phyloP scores from a whole-genome alignment of 768 basidiomycete species.

The Auriscalpium orientale region DNA sequence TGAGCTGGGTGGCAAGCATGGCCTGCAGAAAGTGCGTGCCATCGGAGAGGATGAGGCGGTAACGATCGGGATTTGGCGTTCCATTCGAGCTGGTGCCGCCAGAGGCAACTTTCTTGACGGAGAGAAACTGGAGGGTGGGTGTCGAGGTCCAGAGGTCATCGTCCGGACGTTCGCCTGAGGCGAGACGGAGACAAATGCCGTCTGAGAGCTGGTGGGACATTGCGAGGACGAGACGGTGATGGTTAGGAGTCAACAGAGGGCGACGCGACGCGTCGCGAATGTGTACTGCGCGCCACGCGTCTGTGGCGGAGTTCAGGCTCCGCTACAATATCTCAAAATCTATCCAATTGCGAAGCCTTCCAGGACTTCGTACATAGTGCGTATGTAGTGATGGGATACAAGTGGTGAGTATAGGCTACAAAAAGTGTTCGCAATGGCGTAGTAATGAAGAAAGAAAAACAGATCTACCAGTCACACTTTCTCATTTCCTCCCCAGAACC shows the following conservation, averaged over 20 bases:
- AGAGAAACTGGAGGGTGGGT: slow-evolving; percentile 71
- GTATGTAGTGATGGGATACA: not conserved
- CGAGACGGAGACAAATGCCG: slow-evolving; percentile 13
- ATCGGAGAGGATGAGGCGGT: slow-evolving; percentile 85
- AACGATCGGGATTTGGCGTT: slow-evolving; percentile 39
- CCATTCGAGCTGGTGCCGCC: slow-evolving; percentile 18
- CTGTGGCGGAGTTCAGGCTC: not conserved
- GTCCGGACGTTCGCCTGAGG: slow-evolving; percentile 9
- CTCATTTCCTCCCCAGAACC: slow-evolving; percentile 36
- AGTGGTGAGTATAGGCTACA: not conserved
- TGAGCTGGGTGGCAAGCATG: slow-evolving; percentile 93
- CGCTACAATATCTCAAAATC: not conserved
- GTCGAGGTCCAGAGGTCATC: slow-evolving; percentile 19
- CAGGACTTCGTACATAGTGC: not conserved
- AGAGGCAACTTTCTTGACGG: slow-evolving; percentile 66
- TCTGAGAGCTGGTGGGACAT: slow-evolving; percentile 1
- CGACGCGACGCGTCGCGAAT: slow-evolving; percentile 19
- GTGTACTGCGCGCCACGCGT: not conserved
- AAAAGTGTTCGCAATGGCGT: not conserved
- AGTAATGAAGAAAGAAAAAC: slow-evolving; percentile 1
- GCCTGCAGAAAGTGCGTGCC: slow-evolving; percentile 81
- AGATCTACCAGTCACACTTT: not conserved
- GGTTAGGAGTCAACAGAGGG: slow-evolving; percentile 2
- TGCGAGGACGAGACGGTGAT: slow-evolving; percentile 1
- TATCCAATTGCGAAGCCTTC: not conserved